Evolutionary conservation across 176 grass and related monocot species (phyloP).

Genomic region (Cenchrus fungigraminus): DNA sequence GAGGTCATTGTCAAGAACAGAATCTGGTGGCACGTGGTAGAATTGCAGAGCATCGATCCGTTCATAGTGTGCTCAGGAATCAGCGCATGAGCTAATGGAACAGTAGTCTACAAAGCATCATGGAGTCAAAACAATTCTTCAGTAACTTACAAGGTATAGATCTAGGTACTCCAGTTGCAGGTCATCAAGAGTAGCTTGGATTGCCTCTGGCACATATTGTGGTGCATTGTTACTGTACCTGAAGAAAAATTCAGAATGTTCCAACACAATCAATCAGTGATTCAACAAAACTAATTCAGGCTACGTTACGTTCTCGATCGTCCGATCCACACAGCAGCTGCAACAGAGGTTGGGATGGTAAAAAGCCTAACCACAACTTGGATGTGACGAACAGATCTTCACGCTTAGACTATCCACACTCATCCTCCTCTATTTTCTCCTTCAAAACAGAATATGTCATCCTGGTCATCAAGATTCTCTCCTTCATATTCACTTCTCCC

Average conservation of each 20-base stretch:
- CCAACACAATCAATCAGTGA: not conserved
- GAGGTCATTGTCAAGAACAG: no score
- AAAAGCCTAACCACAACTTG: slow-evolving; percentile 24
- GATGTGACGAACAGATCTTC: slow-evolving; percentile 35
- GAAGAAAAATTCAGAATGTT: not conserved
- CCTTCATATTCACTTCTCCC: no score
- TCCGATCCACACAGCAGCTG: not conserved
- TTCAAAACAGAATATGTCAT: no score
- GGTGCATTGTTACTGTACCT: slow-evolving; percentile 51
- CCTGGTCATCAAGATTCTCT: no score
- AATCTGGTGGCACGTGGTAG: not conserved
- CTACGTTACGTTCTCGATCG: not conserved
- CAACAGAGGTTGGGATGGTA: not conserved
- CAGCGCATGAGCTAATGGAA: not conserved
- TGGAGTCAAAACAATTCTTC: not conserved
- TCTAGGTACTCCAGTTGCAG: slow-evolving; percentile 55
- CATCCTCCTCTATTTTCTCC: no score
- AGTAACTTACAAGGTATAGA: slow-evolving; percentile 56
- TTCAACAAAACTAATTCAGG: not conserved
- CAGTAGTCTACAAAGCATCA: not conserved
- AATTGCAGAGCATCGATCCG: not conserved
- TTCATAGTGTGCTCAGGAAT: not conserved
- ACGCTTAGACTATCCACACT: not conserved
- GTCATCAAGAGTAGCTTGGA: slow-evolving; percentile 43
- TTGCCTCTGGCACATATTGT: slow-evolving; percentile 47